phyloP scores from a whole-genome alignment of 2,329 filamentous ascomycete species.

The Aphanocladium album region DNA sequence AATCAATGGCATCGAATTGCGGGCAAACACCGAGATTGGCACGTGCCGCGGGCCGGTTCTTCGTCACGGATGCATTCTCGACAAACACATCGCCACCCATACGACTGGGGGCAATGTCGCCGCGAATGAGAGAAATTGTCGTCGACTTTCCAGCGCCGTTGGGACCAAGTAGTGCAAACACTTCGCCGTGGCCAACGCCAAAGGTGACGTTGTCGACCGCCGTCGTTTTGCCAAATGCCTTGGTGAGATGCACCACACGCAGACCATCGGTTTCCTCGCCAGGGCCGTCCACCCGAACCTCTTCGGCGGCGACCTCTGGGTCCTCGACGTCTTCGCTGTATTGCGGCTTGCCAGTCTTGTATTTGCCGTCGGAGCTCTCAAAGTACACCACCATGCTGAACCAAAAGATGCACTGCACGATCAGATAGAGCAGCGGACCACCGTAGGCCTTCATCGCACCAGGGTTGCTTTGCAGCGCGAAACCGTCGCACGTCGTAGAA shows the following conservation, averaged over 20 bases:
- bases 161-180: conserved; percentile 70
- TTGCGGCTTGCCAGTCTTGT: conserved; percentile 15
- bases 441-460: conserved; percentile 68
- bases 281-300: conserved; percentile 23
- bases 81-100: conserved; percentile 59
- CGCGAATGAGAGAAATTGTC: conserved; percentile 65
- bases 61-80: conserved; percentile 59
- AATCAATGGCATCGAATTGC: conserved; percentile 68
- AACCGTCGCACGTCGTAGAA: conserved; percentile 63
- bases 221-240: conserved; percentile 57
- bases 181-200: conserved; percentile 60
- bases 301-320: conserved; percentile 22
- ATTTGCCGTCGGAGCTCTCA: conserved; percentile 54
- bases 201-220: conserved; percentile 71
- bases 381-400: conserved; percentile 68
- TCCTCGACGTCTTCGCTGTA: conserved; percentile 19
- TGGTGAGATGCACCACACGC: conserved; percentile 63
- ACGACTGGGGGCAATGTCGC: conserved; percentile 61
- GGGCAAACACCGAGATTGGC: conserved; percentile 66
- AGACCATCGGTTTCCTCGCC: conserved; percentile 39
- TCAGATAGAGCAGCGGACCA: conserved; percentile 72
- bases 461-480: conserved; percentile 57
- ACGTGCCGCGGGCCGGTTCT: conserved; percentile 57
- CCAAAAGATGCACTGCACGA: conserved; percentile 62
- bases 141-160: conserved; percentile 76